Base-by-base conservation (phyloP, 1,284 basidiomycete genomes). In the Sphaerobolus stellatus region DNA sequence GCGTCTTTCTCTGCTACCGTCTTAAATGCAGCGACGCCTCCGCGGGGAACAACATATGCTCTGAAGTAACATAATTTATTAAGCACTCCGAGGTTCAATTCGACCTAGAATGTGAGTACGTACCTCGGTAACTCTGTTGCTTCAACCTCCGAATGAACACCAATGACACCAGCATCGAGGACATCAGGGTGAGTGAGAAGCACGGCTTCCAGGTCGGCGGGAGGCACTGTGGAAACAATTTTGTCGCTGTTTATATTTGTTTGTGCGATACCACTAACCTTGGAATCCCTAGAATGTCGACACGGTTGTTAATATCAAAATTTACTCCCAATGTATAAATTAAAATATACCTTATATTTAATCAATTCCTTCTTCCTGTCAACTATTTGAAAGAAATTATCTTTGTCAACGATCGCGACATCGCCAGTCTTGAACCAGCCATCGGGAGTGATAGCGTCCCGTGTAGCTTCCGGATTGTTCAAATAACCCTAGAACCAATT, bases 111-210 rank as follows among this genome's bases (percentile, higher is more conserved):
- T 20, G 18, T 18, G 9, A 30, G 2, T 7, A 56, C 62, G 48
- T 33, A 83, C 84, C 86, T 80, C 11, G 90, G 91, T 13, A 92
- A 75, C 66, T 94, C 90, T 2, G 90, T 90, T 1, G 82, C 86
- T 62, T 88, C 77, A 50, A 75, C 75, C 2, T 72, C 70, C 56
- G 76, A 79, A 2, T 84, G 72, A 2, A 61, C 46, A 27, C 65
- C 65, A 43, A 65, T 57, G 5, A 66, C 63, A 9, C 64, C 65
- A 14, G 58, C 61, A 50, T 66, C 64, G 9, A 52, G 56, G 31
- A 66, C 54, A 20, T 52, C 51, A 9, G 59, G 45, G 46, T 66
- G 64, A 27, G 50, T 59, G 20, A 66, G 61, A 20, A 66, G 57
- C 38, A 61, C 59, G 13, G 61, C 64, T 59, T 63, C 18, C 61